Evolutionary conservation across 2,329 filamentous ascomycete genomes (phyloP), one percentile per base, ranked within the genome.

Genomic region (Daldinia sp.): DNA sequence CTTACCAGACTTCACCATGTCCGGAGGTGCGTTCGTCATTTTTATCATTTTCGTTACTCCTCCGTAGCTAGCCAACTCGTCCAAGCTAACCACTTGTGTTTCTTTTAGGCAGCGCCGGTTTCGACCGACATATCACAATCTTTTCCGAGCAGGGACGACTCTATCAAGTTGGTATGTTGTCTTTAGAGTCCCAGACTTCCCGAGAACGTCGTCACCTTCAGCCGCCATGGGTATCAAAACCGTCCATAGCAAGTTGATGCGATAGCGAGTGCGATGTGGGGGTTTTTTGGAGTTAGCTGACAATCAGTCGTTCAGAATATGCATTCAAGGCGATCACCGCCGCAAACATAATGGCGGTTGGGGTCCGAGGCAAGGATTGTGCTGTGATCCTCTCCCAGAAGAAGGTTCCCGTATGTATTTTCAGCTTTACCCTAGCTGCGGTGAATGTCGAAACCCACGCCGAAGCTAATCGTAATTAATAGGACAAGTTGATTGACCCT

Each of bases 261-360:
- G 35, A 47, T 61, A 48, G 55, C 30, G 51, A 47, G 45, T 62
- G 63, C 59, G 52, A 63, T 49, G 53, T 67, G 56, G 66, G 61
- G 58, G 39, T 13, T 49, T 9, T 45, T 4, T 32, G 25, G 25
- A 9, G 50, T 54, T 47, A 48, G 67, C 70, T 75, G 62, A 77
- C 66, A 6, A 47, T 63, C 29, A 48, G 32, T 59, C 59, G 37
- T 69, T 72, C 77, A 98, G 95, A 99, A 86, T 99, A 99, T 94
- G 95, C 95, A 73, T 99, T 99, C 89, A 99, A 99, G 85, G 95
- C 95, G 62, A 99, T 99, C 81, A 99, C 95, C 72, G 94, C 95
- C 65, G 95, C 95, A 72, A 98, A 98, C 81, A 98, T 99, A 83
- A 99, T 96, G 85, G 95, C 95, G 65, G 87, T 99, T 78, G 95